phyloP scores from a whole-genome alignment of 169 alveolate species.

The Sarcocystis neurona region DNA sequence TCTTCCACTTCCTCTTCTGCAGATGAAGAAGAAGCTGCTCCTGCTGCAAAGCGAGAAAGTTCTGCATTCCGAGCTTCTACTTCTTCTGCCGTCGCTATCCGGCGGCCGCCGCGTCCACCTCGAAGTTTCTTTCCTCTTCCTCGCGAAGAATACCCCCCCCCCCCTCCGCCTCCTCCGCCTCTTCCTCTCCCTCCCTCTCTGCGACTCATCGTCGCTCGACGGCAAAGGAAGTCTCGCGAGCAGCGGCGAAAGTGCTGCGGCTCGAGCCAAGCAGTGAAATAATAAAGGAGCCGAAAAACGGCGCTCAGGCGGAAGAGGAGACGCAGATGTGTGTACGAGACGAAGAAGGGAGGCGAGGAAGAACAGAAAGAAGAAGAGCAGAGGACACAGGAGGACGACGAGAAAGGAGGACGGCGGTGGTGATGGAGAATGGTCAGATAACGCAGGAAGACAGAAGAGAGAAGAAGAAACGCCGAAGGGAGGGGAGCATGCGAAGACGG shows the following conservation, averaged over 20 bases:
- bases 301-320: background rate
- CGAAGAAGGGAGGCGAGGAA: background rate
- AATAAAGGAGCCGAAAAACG: too few relatives aligned
- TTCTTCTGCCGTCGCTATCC: background rate
- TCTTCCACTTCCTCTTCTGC: conserved; percentile 10
- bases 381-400: background rate
- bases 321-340: background rate
- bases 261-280: too few relatives aligned
- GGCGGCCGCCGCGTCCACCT: background rate
- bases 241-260: too few relatives aligned
- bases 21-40: background rate
- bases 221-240: too few relatives aligned
- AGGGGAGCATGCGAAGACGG: background rate
- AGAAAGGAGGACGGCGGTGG: background rate
- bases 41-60: background rate
- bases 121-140: conserved; percentile 12
- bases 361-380: background rate
- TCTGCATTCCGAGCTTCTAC: background rate
- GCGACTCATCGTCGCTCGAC: too few relatives aligned
- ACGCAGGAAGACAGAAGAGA: background rate
- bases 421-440: background rate
- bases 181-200: background rate
- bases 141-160: too few relatives aligned
- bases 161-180: background rate
- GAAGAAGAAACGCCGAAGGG: background rate